Percentiles rank a stretch among this genome's conserved stretches.
Evolutionary conservation across 306 rosid genomes (phyloP).

Genomic region (Hippophae rhamnoides): DNA sequence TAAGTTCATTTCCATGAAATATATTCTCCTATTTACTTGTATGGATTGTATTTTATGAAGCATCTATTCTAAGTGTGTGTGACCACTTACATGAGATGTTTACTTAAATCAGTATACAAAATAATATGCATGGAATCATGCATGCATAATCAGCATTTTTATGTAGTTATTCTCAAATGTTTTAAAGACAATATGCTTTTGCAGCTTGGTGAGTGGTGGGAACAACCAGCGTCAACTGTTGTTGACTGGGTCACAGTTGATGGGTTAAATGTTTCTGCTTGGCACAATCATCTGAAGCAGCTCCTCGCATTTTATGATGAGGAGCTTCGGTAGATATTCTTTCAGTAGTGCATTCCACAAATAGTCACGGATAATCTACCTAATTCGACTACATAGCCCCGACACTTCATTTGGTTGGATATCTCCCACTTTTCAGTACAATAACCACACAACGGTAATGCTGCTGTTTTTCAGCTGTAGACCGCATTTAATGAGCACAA

Average conservation of each 20-base stretch:
- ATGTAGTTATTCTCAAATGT: slow-evolving; percentile 1
- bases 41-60: no score
- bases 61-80: no score
- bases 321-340: slow-evolving; percentile 55
- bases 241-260: slow-evolving; percentile 93
- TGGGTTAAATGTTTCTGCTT: slow-evolving; percentile 77
- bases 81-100: no score
- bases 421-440: no score
- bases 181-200: slow-evolving; percentile 19
- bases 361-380: slow-evolving; percentile 8
- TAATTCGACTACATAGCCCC: slow-evolving; percentile 1
- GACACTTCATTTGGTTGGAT: not conserved
- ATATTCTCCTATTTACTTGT: not conserved
- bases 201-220: slow-evolving; percentile 99
- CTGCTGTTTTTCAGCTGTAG: no score
- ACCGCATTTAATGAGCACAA: no score
- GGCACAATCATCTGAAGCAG: slow-evolving; percentile 95
- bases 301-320: slow-evolving; percentile 79
- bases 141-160: no score
- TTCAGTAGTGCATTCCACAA: not conserved
- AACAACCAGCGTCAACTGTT: slow-evolving; percentile 87
- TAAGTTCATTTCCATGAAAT: not conserved
- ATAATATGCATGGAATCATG: no score
- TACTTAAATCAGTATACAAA: no score
- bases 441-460: no score